phyloP scores from a whole-genome alignment of 148 eudicot species.

The Cornus florida region DNA sequence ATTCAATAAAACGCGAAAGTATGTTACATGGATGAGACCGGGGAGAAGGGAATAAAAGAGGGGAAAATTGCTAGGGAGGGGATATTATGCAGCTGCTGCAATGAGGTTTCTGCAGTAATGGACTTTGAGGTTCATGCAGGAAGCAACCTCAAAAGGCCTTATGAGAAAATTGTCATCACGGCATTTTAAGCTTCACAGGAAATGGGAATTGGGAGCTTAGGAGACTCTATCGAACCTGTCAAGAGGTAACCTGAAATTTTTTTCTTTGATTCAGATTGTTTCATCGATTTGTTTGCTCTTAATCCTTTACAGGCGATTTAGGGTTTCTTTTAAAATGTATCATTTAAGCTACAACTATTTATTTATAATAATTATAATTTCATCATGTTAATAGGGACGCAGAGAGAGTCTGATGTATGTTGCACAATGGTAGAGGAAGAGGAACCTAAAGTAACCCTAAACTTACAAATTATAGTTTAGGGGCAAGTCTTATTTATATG shows the following conservation, averaged over 20 bases:
- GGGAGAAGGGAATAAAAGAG: not conserved
- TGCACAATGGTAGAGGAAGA: no score
- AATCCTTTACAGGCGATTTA: not conserved
- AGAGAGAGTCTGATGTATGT: no score
- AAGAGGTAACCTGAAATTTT: constrained; percentile 41
- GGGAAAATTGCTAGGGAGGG: constrained; percentile 37
- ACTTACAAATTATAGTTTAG: no score
- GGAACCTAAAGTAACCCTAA: no score
- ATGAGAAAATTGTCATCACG: constrained; percentile 17
- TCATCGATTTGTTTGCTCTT: constrained; percentile 4
- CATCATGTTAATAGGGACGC: no score
- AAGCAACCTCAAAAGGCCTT: constrained; percentile 11
- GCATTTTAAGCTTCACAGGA: constrained; percentile 3
- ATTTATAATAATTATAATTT: no score
- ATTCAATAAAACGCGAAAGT: constrained; percentile 19
- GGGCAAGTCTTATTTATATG: no score
- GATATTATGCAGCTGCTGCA: constrained; percentile 43
- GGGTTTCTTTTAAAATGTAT: constrained; percentile 12
- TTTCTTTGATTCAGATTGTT: not conserved
- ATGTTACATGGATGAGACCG: not conserved
- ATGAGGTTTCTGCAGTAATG: not conserved
- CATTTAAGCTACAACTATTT: no score
- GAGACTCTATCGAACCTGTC: constrained; percentile 22
- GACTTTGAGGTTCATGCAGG: constrained; percentile 30
- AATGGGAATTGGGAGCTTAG: constrained; percentile 26